Evolutionary conservation across 129 eudicot species (phyloP).

Genomic region (Oenanthe sinensis): DNA sequence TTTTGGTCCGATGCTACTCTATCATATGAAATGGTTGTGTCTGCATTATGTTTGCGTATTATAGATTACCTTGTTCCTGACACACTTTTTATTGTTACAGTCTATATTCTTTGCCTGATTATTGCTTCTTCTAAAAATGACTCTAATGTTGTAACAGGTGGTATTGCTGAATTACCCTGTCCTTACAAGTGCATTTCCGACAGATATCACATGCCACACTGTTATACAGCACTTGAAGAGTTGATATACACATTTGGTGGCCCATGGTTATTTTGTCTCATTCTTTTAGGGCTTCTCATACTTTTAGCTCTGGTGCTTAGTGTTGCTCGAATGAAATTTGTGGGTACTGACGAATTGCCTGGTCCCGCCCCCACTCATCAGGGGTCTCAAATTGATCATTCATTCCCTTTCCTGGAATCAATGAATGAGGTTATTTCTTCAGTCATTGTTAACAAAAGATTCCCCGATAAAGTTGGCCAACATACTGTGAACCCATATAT

Average conservation of each 20-base stretch:
- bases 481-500: background rate
- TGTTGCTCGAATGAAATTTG: slow-evolving; percentile 92
- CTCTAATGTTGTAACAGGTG: slow-evolving; percentile 47
- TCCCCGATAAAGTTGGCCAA: background rate
- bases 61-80: background rate
- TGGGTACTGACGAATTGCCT: slow-evolving; percentile 81
- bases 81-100: slow-evolving; percentile 5
- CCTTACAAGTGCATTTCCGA: slow-evolving; percentile 88
- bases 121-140: background rate
- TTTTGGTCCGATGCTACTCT: background rate
- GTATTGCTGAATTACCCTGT: slow-evolving; percentile 77
- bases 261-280: slow-evolving; percentile 87
- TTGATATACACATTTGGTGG: slow-evolving; percentile 95
- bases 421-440: slow-evolving; percentile 65
- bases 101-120: background rate
- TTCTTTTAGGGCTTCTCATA: slow-evolving; percentile 74
- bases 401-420: slow-evolving; percentile 96
- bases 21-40: background rate
- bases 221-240: slow-evolving; percentile 96
- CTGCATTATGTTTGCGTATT: slow-evolving; percentile 1
- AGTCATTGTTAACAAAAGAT: background rate
- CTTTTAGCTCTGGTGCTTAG: slow-evolving; percentile 86
- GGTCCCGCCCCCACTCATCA: slow-evolving; percentile 79
- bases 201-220: slow-evolving; percentile 91
- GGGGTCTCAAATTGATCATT: slow-evolving; percentile 95